phyloP scores from a whole-genome alignment of 352 stramenopile species.

The Elongisporangium undulatum region DNA sequence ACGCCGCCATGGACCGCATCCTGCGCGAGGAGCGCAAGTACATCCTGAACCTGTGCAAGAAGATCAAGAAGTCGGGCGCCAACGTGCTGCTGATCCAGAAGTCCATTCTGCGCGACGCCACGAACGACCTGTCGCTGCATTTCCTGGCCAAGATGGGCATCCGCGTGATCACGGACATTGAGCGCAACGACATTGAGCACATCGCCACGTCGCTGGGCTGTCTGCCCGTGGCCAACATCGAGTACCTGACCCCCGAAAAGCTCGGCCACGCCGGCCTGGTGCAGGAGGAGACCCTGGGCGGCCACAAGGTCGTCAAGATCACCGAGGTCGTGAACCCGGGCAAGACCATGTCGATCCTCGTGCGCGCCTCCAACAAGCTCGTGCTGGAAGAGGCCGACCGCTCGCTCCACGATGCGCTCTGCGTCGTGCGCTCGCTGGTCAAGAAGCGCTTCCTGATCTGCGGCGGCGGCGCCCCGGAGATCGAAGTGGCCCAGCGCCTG shows the following conservation, averaged over 20 bases:
- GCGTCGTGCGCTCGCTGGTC: slow-evolving; percentile 96
- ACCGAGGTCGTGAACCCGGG: slow-evolving; percentile 94
- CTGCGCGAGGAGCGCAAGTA: slow-evolving; percentile 98
- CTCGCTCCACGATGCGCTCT: slow-evolving; percentile 98
- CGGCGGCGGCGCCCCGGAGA: slow-evolving; percentile 96
- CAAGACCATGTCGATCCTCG: slow-evolving; percentile 97
- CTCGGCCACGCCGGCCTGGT: slow-evolving; percentile 94
- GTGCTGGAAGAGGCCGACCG: slow-evolving; percentile 98
- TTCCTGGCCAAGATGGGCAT: slow-evolving; percentile 99
- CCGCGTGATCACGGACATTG: slow-evolving; percentile 98
- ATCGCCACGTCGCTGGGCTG: slow-evolving; percentile 96
- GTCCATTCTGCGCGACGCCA: slow-evolving; percentile 98
- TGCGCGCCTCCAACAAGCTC: slow-evolving; percentile 98
- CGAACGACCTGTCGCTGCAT: slow-evolving; percentile 99
- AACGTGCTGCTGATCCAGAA: slow-evolving; percentile 99
- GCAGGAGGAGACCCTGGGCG: slow-evolving; percentile 94
- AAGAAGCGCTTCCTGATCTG: slow-evolving; percentile 99
- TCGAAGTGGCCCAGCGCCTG: slow-evolving; percentile 94
- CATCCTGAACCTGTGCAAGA: slow-evolving; percentile 95
- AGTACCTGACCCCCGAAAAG: slow-evolving; percentile 97
- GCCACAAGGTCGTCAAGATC: slow-evolving; percentile 99
- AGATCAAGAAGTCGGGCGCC: slow-evolving; percentile 98
- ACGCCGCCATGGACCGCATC: slow-evolving; percentile 99
- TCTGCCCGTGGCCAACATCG: slow-evolving; percentile 96
- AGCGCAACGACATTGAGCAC: slow-evolving; percentile 98